phyloP scores from a whole-genome alignment of 1,139 yeast species.

The Pichia sp. region DNA sequence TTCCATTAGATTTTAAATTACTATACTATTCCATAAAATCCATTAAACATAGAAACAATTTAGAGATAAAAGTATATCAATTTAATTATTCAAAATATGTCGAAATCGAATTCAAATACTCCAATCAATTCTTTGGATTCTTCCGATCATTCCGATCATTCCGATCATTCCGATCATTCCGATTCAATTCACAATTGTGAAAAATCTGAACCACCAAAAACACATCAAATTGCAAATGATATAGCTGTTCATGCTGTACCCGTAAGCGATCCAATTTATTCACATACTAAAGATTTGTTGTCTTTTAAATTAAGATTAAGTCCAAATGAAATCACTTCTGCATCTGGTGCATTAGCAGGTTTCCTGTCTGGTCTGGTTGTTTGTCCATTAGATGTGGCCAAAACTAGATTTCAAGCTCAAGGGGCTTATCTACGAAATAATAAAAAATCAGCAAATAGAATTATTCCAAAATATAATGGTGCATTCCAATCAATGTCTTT shows the following conservation, averaged over 20 bases:
- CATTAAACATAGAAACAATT: too few relatives aligned
- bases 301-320: slow-evolving; percentile 19
- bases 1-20: too few relatives aligned
- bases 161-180: background rate
- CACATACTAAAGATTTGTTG: slow-evolving; percentile 15
- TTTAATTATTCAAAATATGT: too few relatives aligned
- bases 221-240: slow-evolving; percentile 16
- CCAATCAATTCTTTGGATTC: too few relatives aligned
- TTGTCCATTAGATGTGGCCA: slow-evolving; percentile 90
- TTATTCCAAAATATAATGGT: slow-evolving; percentile 44
- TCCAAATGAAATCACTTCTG: slow-evolving; percentile 44
- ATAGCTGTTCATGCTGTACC: slow-evolving; percentile 18
- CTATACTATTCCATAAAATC: too few relatives aligned
- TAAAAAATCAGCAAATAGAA: slow-evolving; percentile 8
- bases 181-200: slow-evolving; percentile 1
- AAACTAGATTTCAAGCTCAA: slow-evolving; percentile 93
- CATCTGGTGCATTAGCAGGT: slow-evolving; percentile 89
- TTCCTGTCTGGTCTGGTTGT: slow-evolving; percentile 84
- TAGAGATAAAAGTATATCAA: too few relatives aligned
- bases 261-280: slow-evolving; percentile 15
- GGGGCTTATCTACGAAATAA: slow-evolving; percentile 45
- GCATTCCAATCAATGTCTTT: slow-evolving; percentile 52
- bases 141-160: too few relatives aligned
- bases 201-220: slow-evolving; percentile 13
- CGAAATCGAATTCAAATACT: too few relatives aligned